Evolutionary conservation across 2,329 filamentous ascomycete genomes (phyloP), one percentile per base, ranked within the genome.

Genomic region (Colletotrichum chrysophilum): DNA sequence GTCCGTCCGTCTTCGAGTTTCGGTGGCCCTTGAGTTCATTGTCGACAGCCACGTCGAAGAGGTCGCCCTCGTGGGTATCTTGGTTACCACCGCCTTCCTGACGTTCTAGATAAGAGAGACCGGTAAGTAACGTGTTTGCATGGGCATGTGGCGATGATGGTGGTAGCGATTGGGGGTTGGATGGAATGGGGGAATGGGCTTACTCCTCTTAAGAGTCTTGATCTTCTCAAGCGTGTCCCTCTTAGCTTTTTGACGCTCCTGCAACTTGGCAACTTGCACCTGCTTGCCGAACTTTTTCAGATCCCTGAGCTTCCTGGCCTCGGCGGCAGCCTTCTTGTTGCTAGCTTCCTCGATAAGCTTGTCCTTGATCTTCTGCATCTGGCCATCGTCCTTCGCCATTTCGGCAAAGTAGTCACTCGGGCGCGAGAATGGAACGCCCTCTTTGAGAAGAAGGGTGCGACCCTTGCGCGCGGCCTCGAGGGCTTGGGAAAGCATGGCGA

Each of bases 271-370:
- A 76, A 98, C 92, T 88, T 99, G 97, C 69, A 98, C 97, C 85
- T 98, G 95, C 89, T 99, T 99, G 84, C 97, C 97, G 84, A 98
- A 99, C 88, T 98, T 99, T 93, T 98, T 98, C 81, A 98, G 89
- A 84, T 99, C 97, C 78, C 97, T 91, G 88, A 96, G 93, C 87
- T 96, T 96, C 83, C 96, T 92, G 8, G 97, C 97, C 85, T 99
- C 97, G 28, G 94, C 93, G 32, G 95, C 91, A 1, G 97, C 96
- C 89, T 98, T 98, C 90, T 98, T 98, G 77, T 92, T 90, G 13
- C 96, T 95, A 1, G 96, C 97, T 82, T 97, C 95, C 81, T 98
- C 96, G 77, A 98, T 91, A 81, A 98, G 88, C 90, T 97, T 98
- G 82, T 93, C 92, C 89, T 97, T 97, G 84, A 99, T 95, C 89